phyloP scores from a whole-genome alignment of 108 stramenopile genomes.

The Skeletonema grethae region DNA sequence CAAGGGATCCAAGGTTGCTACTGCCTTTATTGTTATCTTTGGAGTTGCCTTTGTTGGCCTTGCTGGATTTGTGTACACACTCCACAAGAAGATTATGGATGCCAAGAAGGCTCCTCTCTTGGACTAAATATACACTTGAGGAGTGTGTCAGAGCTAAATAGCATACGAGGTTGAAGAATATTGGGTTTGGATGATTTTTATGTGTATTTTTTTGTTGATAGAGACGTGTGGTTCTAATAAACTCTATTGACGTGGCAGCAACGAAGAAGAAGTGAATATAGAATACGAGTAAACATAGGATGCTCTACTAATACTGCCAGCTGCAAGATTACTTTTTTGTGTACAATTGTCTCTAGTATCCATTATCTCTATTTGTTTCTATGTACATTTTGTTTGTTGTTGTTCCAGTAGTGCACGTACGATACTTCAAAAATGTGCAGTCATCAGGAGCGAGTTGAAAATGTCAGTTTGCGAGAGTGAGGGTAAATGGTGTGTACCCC shows the following conservation, averaged over 20 bases:
- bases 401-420: background rate
- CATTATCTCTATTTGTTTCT: background rate
- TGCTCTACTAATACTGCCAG: no score
- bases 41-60: slow-evolving; percentile 46
- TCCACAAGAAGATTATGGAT: slow-evolving; percentile 31
- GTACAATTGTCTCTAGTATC: background rate
- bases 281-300: background rate
- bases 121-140: background rate
- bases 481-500: background rate
- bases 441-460: background rate
- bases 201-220: no score
- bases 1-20: slow-evolving; percentile 35
- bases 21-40: slow-evolving; percentile 61
- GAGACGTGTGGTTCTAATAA: no score
- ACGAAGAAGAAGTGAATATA: no score
- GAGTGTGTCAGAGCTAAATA: no score
- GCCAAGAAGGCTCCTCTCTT: slow-evolving; percentile 13
- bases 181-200: background rate
- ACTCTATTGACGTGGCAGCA: no score
- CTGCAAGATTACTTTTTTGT: background rate
- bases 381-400: background rate
- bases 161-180: no score
- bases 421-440: background rate
- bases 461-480: background rate
- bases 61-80: slow-evolving; percentile 55